Base-by-base conservation (phyloP, 2,329 filamentous ascomycete genomes). In the Pseudocercospora pini-densiflorae region DNA sequence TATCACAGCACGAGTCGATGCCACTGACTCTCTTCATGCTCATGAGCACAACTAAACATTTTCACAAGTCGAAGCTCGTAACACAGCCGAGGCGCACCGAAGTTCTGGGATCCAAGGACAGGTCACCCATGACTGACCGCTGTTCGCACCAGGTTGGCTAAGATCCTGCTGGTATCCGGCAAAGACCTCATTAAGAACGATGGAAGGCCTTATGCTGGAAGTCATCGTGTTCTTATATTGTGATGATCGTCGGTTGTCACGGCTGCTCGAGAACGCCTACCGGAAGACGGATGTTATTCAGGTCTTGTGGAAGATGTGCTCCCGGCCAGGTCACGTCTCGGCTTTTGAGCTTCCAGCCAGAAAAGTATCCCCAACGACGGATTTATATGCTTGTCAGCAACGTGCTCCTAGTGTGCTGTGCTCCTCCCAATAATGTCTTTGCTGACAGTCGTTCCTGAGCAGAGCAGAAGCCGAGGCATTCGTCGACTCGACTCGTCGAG, bases 111-210 rank as follows among this genome's bases (percentile, higher is more conserved):
- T 21, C 12, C 9, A 5, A n/a, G 51, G 27, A 55, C 51, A 55
- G 27, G 51, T 55, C 12, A n/a, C 51, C 51, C 23, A n/a, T 55
- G 27, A 31, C 24, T n/a, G 51, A 33, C 14, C 27, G 51, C 51
- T 29, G 51, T n/a, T 29, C 16, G 14, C 51, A 19, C 51, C 51
- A 55, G 51, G 51, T 27, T 55, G 51, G 51, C 51, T 55, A 55
- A 55, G 51, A 55, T 55, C 51, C 33, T 33, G 51, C 23, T 27
- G 23, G 24, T 27, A 55, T n/a, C 51, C 24, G 21, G 47, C 24
- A 14, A 24, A 16, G 10, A 24, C 24, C n/a, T 23, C n/a, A 51
- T 51, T 51, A 12, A 27, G 47, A 19, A 43, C 40, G 2, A 5
- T 12, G 5, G 47, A 14, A 9, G 12, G 23, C 21, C 47, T 33